Conservation (phyloP, 805 yeast species). For the Torulaspora quercuum region DNA sequence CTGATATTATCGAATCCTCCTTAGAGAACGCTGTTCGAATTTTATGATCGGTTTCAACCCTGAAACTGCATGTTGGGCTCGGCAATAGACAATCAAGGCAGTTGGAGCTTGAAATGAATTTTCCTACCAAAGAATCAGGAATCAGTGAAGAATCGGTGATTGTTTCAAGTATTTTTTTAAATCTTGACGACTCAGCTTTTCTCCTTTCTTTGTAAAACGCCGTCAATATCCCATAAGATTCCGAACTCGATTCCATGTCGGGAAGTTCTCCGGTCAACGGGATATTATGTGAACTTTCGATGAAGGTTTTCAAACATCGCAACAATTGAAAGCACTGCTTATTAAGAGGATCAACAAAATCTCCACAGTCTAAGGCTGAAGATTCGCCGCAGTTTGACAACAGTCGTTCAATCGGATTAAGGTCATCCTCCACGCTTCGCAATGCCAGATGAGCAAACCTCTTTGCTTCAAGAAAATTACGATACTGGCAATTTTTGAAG, state of each 20-base stretch:
- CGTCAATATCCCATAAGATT: slow-evolving; percentile 56
- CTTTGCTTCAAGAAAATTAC: slow-evolving; percentile 52
- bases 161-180: not conserved
- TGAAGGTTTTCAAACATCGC: slow-evolving; percentile 6
- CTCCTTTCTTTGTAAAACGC: slow-evolving; percentile 50
- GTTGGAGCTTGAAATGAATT: not conserved
- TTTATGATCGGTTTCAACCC: too few species aligned
- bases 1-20: too few species aligned
- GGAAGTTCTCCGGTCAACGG: slow-evolving; percentile 13
- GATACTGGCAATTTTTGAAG: slow-evolving; percentile 31
- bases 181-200: slow-evolving; percentile 5
- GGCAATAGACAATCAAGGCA: slow-evolving; percentile 1
- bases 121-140: not conserved
- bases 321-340: slow-evolving; percentile 8
- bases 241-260: slow-evolving; percentile 72
- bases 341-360: slow-evolving; percentile 18
- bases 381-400: not conserved
- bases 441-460: slow-evolving; percentile 43
- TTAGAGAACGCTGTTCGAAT: too few species aligned
- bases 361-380: not conserved
- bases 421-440: slow-evolving; percentile 3
- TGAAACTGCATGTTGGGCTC: too few species aligned
- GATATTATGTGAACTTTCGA: slow-evolving; percentile 2
- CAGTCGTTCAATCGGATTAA: not conserved
- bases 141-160: not conserved